Conservation (phyloP, 148 eudicot genomes). For the Rhododendron griersonianum region DNA sequence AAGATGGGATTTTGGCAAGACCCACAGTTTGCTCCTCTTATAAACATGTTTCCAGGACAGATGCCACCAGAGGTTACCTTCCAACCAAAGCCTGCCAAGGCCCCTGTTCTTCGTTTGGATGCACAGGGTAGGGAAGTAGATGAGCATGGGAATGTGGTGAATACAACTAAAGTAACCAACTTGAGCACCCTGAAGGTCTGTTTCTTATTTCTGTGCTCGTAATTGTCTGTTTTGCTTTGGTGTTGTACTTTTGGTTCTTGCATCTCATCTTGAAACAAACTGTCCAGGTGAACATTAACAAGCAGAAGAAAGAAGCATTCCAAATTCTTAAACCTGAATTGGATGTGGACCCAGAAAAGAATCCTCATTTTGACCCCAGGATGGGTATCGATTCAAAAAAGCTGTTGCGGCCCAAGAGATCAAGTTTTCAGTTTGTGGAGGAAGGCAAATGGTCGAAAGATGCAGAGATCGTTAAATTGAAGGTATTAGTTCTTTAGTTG, state of each 20-base stretch:
- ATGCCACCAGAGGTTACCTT: conserved; percentile 60
- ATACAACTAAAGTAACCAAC: conserved; percentile 62
- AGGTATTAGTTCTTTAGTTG: conserved; percentile 43
- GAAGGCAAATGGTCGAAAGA: conserved; percentile 99
- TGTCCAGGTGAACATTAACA: conserved; percentile 87
- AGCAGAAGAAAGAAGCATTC: conserved; percentile 95
- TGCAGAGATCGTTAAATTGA: conserved; percentile 78
- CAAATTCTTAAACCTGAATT: conserved; percentile 92
- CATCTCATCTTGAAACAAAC: conserved; percentile 1
- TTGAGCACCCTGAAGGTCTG: conserved; percentile 89
- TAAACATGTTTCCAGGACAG: conserved; percentile 88
- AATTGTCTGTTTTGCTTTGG: not conserved
- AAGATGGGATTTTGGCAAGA: conserved; percentile 95
- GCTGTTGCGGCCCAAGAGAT: conserved; percentile 83
- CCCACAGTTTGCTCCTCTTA: conserved; percentile 83
- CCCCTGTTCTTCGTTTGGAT: conserved; percentile 95
- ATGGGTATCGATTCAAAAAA: conserved; percentile 87
- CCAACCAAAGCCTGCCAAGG: conserved; percentile 84
- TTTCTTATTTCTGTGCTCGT: not conserved
- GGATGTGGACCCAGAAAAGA: conserved; percentile 81
- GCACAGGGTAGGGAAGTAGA: conserved; percentile 88
- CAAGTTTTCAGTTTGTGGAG: conserved; percentile 90
- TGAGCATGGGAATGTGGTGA: conserved; percentile 90
- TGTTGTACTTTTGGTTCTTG: conserved; percentile 9
- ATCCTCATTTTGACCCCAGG: conserved; percentile 87